Percentiles rank a stretch among this genome's conserved stretches.
Conservation (phyloP, 2,329 filamentous ascomycete genomes). For the Ceratocystis colombiana region DNA sequence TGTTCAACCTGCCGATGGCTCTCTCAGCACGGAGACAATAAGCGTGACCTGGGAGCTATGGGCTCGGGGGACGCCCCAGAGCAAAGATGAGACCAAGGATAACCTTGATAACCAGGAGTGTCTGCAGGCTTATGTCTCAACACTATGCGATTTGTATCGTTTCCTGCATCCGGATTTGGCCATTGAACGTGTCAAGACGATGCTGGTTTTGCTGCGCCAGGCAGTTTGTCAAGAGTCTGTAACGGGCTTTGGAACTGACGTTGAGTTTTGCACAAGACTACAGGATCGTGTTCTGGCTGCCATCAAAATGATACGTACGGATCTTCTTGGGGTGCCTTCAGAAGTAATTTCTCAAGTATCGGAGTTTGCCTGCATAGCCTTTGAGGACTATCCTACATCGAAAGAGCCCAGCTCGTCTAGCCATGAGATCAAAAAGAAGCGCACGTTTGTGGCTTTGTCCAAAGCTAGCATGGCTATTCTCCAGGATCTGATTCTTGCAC, state of each 20-base stretch:
- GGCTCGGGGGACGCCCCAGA: conserved; percentile 45
- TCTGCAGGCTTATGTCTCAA: conserved; percentile 70
- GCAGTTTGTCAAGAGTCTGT: conserved; percentile 61
- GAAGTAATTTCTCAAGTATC: conserved; percentile 60
- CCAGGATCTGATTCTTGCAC: conserved; percentile 48
- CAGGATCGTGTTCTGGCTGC: conserved; percentile 60
- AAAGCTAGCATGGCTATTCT: conserved; percentile 69
- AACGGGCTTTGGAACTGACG: conserved; percentile 58
- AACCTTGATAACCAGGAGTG: conserved; percentile 63
- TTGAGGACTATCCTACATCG: conserved; percentile 31
- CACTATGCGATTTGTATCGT: conserved; percentile 66
- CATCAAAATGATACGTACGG: conserved; percentile 56
- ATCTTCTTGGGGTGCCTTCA: conserved; percentile 54
- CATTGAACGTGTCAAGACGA: conserved; percentile 51
- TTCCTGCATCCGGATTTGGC: conserved; percentile 57
- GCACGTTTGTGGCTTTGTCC: conserved; percentile 82
- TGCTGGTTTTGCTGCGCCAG: conserved; percentile 59
- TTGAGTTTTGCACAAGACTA: conserved; percentile 62
- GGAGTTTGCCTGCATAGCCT: conserved; percentile 61
- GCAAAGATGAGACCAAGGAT: conserved; percentile 32
- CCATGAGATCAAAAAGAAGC: conserved; percentile 35
- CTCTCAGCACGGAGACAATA: conserved; percentile 44
- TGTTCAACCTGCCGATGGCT: conserved; percentile 38
- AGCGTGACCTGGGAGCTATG: conserved; percentile 59
- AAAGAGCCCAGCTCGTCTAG: conserved; percentile 32